phyloP scores from a whole-genome alignment of 805 yeast genomes.

The Saturnispora besseyi region DNA sequence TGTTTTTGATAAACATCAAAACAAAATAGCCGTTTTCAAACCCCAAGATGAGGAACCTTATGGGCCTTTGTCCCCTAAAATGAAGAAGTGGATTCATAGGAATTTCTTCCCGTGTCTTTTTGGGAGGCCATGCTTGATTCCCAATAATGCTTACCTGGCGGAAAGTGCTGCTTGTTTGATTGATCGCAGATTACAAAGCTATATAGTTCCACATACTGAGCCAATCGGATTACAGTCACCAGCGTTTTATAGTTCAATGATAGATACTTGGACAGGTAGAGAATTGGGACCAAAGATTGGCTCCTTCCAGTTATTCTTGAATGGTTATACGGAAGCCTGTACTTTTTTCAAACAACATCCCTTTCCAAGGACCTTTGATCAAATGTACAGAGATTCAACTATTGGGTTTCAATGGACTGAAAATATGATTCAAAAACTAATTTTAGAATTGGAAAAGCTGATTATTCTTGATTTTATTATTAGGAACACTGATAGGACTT shows the following conservation, averaged over 20 bases:
- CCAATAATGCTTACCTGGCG: slow-evolving; percentile 62
- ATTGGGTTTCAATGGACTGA: slow-evolving; percentile 45
- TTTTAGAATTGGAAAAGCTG: slow-evolving; percentile 56
- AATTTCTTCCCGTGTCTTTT: slow-evolving; percentile 71
- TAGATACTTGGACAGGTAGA: no score
- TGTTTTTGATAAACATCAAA: slow-evolving; percentile 30
- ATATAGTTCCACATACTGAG: no score
- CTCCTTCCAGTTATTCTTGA: slow-evolving; percentile 50
- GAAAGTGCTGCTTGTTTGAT: slow-evolving; percentile 50
- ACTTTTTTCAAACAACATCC: slow-evolving; percentile 49
- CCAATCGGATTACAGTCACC: slow-evolving; percentile 20
- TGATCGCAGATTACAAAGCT: no score
- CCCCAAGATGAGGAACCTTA: slow-evolving; percentile 79
- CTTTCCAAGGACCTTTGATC: slow-evolving; percentile 28
- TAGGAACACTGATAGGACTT: slow-evolving; percentile 67
- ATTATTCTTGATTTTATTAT: slow-evolving; percentile 64
- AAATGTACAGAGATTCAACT: background rate
- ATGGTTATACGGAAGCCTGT: slow-evolving; percentile 33
- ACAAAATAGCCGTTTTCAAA: slow-evolving; percentile 54
- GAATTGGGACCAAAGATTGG: slow-evolving; percentile 45
- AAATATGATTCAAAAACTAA: slow-evolving; percentile 38
- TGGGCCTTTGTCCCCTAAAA: slow-evolving; percentile 68
- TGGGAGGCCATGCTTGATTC: slow-evolving; percentile 64
- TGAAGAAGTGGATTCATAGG: slow-evolving; percentile 74
- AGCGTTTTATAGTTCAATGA: slow-evolving; percentile 50